These are phyloP conservation scores for Phytophthora uliginosa DNA, from an alignment of 352 stramenopile species.

Conservation along the genomic window DNA sequence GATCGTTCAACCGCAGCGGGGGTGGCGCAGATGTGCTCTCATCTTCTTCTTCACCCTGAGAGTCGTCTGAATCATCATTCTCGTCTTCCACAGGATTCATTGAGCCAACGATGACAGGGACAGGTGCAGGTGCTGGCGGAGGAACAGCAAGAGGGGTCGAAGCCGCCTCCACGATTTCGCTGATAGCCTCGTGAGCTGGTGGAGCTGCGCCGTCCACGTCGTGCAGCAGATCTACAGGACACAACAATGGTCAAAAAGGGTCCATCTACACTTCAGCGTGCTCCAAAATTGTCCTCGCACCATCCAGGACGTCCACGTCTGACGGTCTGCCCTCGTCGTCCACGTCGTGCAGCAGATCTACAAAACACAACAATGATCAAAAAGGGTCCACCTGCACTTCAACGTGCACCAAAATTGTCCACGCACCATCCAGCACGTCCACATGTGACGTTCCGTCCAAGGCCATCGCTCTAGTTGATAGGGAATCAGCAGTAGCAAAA, in stretches of 20 bases:
- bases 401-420: neutral
- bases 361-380: neutral
- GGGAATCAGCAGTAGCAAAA: neutral
- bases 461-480: slow-evolving; percentile 17
- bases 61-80: slow-evolving; percentile 39
- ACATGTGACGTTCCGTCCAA: slow-evolving; percentile 26
- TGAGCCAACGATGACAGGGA: slow-evolving; percentile 35
- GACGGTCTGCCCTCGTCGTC: slow-evolving; percentile 21
- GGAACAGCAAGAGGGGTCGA: neutral
- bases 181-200: neutral
- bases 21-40: slow-evolving; percentile 14
- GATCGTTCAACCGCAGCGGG: slow-evolving; percentile 22
- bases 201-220: slow-evolving; percentile 26
- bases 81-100: slow-evolving; percentile 43
- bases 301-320: slow-evolving; percentile 46
- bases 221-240: slow-evolving; percentile 37
- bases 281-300: slow-evolving; percentile 6
- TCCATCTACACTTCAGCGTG: slow-evolving; percentile 10
- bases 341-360: slow-evolving; percentile 42
- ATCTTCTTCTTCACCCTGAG: slow-evolving; percentile 47
- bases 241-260: neutral
- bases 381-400: slow-evolving; percentile 9
- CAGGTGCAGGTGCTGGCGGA: slow-evolving; percentile 28
- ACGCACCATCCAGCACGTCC: slow-evolving; percentile 46
- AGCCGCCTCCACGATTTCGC: neutral